Evolutionary conservation across 257 asterid genomes (phyloP), one percentile per base, ranked within the genome.

Genomic region (Ballota nigra): DNA sequence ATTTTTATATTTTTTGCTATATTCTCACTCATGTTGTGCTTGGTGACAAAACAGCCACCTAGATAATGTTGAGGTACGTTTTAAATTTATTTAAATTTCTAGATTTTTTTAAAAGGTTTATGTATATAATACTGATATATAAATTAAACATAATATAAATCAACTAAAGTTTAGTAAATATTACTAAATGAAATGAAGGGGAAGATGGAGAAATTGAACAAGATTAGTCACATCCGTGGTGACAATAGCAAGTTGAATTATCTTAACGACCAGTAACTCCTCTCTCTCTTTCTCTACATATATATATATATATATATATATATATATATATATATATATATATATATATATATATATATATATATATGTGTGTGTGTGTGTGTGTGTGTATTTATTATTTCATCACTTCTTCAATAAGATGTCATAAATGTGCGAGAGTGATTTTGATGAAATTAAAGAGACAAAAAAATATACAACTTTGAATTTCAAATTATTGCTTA

Each of bases 201-300:
- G 18, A 89, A 89, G 74, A 0, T 82, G 80, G 84, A 75, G 74
- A 89, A 77, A 80, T 15, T 85, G 53, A 24, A 68, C 63, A 75
- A 78, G 15, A 77, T 87, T 41, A 68, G 26, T 63, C 82, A 86
- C 43, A 76, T 82, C 15, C 72, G 31, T 22, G 82, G 85, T 33
- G 86, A 89, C 0, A 11, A 28, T 11, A 80, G 75, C 84, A 87
- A 87, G 79, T 31, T 82, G 1, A 80, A 66, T 4, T 73, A 12
- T 68, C 91, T 89, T 15, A 81, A 89, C 33, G 77, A 81, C 31
- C 87, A 84, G 96, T 89, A 26, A 57, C 8, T 38, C 8, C 6
- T 31, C 6, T 12, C 19, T 45, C 65, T 66, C 73, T 77, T 57
- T 23, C 38, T 60, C 65, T 53, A 60, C 49, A 47, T 62, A 5